Base-by-base conservation (phyloP, 164 flowering plant species). In the Aristolochia contorta region DNA sequence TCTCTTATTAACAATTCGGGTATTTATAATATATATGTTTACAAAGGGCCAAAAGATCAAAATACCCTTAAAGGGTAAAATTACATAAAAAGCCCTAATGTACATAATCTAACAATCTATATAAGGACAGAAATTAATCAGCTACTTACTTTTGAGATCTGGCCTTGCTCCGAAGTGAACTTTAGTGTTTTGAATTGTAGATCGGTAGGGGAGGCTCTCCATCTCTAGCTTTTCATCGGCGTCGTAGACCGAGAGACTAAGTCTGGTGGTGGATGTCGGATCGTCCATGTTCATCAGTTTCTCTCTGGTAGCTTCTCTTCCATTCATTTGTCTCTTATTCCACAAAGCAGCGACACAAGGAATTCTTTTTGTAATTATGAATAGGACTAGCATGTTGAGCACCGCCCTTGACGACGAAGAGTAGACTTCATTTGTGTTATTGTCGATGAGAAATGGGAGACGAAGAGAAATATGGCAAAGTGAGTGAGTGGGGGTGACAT, bases 151-250 rank as follows among this genome's bases (percentile, higher is more conserved):
- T 66, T 72, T 84, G 0, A 91, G 77, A 60, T 86, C 75, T 47
- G 97, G 96, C 65, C 91, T 79, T 64, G 58, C 58, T 9, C 90
- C 94, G 60, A 71, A 82, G 58, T 82, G 83, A 65, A 84, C 75
- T 21, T 72, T 81, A 63, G 82, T 82, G 23, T 82, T 72, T 64
- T 82, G 71, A 0, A 68, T 65, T 47, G 83, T 75, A 19, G 87
- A 74, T 59, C 79, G 79, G 4, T 65, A 72, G 1, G 96, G 88
- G 1, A 79, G 62, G 69, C 88, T 82, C 71, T 84, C 91, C 66
- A n/a, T n/a, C n/a, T n/a, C n/a, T n/a, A 83, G 47, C 57, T 86
- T 96, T 23, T 72, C 54, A 20, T 77, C 84, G 1, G 74, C 72
- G 64, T 74, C 64, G 18, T 61, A 32, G 30, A 50, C 50, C 64